Conservation (phyloP, 2,329 filamentous ascomycete species). For the Acarospora socialis region DNA sequence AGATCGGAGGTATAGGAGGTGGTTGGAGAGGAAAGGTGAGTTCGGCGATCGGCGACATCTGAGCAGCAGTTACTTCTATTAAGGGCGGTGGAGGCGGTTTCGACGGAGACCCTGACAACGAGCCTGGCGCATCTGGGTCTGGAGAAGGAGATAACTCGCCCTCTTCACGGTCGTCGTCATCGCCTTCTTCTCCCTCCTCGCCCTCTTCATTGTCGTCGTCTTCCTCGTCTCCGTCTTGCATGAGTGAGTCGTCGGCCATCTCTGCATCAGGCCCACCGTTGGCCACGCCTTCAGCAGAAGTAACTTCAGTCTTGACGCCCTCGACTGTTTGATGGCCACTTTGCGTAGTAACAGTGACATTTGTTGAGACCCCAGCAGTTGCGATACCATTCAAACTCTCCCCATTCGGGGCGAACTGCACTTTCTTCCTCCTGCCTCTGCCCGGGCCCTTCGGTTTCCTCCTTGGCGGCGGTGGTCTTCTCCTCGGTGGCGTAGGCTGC, state of each 20-base stretch:
- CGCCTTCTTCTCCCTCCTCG: constrained; percentile 35
- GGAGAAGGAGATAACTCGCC: constrained; percentile 32
- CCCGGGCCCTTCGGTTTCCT: constrained; percentile 70
- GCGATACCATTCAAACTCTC: constrained; percentile 25
- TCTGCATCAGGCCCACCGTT: constrained; percentile 25
- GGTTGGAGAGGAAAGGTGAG: constrained; percentile 3
- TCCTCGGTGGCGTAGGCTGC: constrained; percentile 38
- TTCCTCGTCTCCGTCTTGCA: constrained; percentile 28
- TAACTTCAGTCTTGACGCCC: constrained; percentile 29
- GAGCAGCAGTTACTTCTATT: no score
- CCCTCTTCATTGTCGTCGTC: constrained; percentile 34
- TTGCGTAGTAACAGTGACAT: constrained; percentile 17
- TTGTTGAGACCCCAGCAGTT: constrained; percentile 25
- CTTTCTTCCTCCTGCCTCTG: constrained; percentile 62
- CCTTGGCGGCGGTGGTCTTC: constrained; percentile 61
- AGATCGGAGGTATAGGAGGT: constrained; percentile 7
- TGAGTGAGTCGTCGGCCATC: constrained; percentile 31
- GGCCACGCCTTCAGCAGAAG: constrained; percentile 28
- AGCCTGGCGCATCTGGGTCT: constrained; percentile 12
- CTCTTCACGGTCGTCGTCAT: constrained; percentile 38
- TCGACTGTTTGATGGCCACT: constrained; percentile 12
- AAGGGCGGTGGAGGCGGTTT: neutral
- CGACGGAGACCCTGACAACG: constrained; percentile 2
- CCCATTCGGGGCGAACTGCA: constrained; percentile 38
- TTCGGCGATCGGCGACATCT: constrained; percentile 14